Evolutionary conservation across 805 yeast species (phyloP).

Genomic region (Suhomyces sp.): DNA sequence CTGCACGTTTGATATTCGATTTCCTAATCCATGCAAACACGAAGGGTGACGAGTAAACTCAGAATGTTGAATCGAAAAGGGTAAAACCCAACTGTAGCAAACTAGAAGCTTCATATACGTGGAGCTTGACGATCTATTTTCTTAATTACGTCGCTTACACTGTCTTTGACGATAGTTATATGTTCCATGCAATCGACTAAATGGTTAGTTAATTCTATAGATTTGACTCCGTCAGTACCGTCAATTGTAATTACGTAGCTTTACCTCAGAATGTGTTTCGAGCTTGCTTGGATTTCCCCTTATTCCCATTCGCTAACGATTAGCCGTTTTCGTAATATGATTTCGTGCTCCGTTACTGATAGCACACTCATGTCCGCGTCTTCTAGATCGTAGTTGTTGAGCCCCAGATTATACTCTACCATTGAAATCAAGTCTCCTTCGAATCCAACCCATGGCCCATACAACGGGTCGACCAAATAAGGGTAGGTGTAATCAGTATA

Average conservation of each 20-base stretch:
- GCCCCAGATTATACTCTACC: slow-evolving; percentile 26
- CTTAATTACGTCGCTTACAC: background rate
- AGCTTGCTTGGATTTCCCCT: background rate
- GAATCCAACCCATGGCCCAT: slow-evolving; percentile 59
- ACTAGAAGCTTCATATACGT: background rate
- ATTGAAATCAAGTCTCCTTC: slow-evolving; percentile 48
- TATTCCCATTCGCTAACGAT: slow-evolving; percentile 39
- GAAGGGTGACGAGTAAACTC: background rate
- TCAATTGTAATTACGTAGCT: background rate
- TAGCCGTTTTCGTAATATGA: slow-evolving; percentile 23
- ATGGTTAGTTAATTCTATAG: background rate
- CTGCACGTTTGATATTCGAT: background rate
- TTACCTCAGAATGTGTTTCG: background rate
- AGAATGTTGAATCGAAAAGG: background rate
- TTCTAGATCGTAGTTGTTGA: slow-evolving; percentile 15
- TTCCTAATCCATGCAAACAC: background rate
- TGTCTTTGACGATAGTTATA: background rate
- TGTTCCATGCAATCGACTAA: background rate
- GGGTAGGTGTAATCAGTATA: slow-evolving; percentile 52
- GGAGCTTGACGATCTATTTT: background rate
- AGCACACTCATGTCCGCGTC: slow-evolving; percentile 17
- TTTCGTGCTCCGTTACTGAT: slow-evolving; percentile 18
- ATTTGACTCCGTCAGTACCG: background rate
- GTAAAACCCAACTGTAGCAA: background rate
- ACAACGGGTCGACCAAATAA: slow-evolving; percentile 40